phyloP scores from a whole-genome alignment of 805 yeast genomes.

The Deakozyma indianensis region DNA sequence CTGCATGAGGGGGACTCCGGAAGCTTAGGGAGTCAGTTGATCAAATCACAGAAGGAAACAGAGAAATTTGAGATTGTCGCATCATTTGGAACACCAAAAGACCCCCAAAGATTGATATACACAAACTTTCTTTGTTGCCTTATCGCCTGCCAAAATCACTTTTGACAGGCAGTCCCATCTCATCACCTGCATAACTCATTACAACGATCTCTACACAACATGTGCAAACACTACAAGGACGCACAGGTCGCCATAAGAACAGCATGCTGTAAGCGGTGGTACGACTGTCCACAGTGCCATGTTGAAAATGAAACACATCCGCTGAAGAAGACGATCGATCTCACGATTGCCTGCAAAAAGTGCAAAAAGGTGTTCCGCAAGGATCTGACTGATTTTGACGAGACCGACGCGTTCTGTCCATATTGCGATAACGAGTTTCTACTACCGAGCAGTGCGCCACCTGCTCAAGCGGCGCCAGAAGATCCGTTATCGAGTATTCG shows the following conservation, averaged over 20 bases:
- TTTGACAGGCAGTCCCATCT: too few relatives aligned
- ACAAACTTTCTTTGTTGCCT: too few relatives aligned
- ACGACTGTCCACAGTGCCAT: slow-evolving; percentile 23
- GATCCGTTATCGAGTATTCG: not conserved
- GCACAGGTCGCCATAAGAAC: slow-evolving; percentile 22
- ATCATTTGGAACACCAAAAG: too few relatives aligned
- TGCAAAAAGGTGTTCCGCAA: slow-evolving; percentile 22
- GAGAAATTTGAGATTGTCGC: too few relatives aligned
- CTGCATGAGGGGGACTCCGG: too few relatives aligned
- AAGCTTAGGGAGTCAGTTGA: too few relatives aligned
- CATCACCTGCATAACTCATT: too few relatives aligned
- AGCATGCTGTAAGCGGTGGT: slow-evolving; percentile 20
- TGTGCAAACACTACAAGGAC: slow-evolving; percentile 20
- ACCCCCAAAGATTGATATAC: too few relatives aligned
- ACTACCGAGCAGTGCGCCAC: slow-evolving; percentile 12
- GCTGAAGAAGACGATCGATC: slow-evolving; percentile 18
- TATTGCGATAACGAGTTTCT: slow-evolving; percentile 21
- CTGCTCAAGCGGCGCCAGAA: slow-evolving; percentile 1
- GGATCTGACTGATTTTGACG: slow-evolving; percentile 21
- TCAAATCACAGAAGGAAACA: too few relatives aligned
- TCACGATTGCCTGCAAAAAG: slow-evolving; percentile 20
- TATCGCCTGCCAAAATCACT: too few relatives aligned
- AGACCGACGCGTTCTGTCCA: slow-evolving; percentile 21
- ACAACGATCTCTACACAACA: slow-evolving; percentile 5
- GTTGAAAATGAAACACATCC: slow-evolving; percentile 17